Base-by-base conservation (phyloP, 1,284 basidiomycete genomes). In the Inonotus hispidus region DNA sequence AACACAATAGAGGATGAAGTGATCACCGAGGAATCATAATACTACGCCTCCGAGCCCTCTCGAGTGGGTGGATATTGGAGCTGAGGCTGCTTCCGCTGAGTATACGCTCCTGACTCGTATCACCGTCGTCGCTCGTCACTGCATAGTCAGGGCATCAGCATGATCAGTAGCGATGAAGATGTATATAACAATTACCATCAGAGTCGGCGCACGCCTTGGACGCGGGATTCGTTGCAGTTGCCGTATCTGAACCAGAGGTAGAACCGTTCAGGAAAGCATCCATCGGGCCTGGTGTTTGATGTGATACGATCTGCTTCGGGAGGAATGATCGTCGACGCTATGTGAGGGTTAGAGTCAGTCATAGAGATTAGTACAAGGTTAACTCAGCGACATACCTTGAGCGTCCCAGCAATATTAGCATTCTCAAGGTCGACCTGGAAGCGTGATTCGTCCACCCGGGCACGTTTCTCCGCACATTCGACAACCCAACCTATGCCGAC, bases 401-500 rank as follows among this genome's bases (percentile, higher is more conserved):
- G 82, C 38, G 74, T 75, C 16, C 82, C 83, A 3, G 87, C 85
- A 25, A 91, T 77, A 62, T 87, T 87, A 59, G 85, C 79, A 47
- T 80, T 75, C 25, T 84, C 84, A 1, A 93, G 74, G 66, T 93
- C 83, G 55, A 96, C 82, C 23, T 81, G 69, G 71, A 85, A 93
- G 37, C 75, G 78, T 2, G 75, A 73, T 69, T 95, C 93, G 7
- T 87, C 85, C 1, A 90, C 81, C 47, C 75, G 80, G 45, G 74
- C 72, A 23, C 84, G 79, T 61, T 85, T 80, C 69, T 95, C 92
- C 11, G 84, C 89, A 66, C 90, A 93, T 67, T 89, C 84, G 1
- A 93, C 91, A 2, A 96, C 90, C 94, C 94, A 97, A n/a, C 83
- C 87, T 65, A 95, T 92, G 11, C 92, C 91, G 13, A 97, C 90